Evolutionary conservation across 805 yeast genomes (phyloP).

Genomic region (Candida methanosorbosa): DNA sequence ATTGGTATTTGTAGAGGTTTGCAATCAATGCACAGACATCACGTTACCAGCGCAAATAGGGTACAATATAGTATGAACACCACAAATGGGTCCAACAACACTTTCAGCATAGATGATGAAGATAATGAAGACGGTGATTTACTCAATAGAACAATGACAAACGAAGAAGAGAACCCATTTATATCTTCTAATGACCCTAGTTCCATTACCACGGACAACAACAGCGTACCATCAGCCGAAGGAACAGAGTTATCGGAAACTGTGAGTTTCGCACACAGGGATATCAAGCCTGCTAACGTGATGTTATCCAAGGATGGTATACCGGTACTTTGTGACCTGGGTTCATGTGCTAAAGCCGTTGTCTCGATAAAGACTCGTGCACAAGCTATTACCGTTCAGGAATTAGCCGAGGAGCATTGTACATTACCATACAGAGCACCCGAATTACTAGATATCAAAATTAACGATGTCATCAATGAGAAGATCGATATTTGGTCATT

Average conservation of each 20-base stretch:
- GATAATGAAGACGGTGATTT: constrained; percentile 11
- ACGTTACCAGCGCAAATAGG: constrained; percentile 14
- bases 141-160: too few relatives aligned
- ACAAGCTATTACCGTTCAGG: constrained; percentile 70
- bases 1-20: constrained; percentile 70
- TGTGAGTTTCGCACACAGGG: constrained; percentile 75
- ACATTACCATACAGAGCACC: constrained; percentile 88
- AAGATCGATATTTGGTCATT: constrained; percentile 85
- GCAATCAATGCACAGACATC: constrained; percentile 64
- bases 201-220: constrained; percentile 8
- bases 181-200: constrained; percentile 3
- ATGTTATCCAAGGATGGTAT: constrained; percentile 67
- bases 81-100: background rate
- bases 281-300: constrained; percentile 82
- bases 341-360: constrained; percentile 66
- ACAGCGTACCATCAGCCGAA: constrained; percentile 2
- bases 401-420: constrained; percentile 76
- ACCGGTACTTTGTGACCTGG: constrained; percentile 79
- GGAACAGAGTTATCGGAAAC: constrained; percentile 47
- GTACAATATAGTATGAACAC: background rate
- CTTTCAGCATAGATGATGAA: constrained; percentile 12
- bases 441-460: constrained; percentile 70
- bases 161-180: constrained; percentile 11
- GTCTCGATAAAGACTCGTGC: constrained; percentile 46
- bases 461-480: constrained; percentile 59